Percentiles rank a stretch among this genome's conserved stretches.
phyloP scores from a whole-genome alignment of 257 asterid genomes.

The Rubia yunnanensis region DNA sequence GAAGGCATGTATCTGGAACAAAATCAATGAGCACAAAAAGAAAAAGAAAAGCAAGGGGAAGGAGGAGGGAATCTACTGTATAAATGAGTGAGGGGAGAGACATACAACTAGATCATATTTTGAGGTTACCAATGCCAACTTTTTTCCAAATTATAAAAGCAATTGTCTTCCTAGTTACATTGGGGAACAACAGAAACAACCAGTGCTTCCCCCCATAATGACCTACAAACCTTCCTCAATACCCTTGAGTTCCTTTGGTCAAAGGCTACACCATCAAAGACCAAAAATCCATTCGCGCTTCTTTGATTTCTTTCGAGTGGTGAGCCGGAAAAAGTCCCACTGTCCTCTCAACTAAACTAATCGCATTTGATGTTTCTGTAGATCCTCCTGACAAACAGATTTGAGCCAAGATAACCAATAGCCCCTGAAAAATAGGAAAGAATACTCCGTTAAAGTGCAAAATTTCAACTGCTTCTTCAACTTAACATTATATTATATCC shows the following conservation, averaged over 20 bases:
- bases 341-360: slow-evolving; percentile 19
- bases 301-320: slow-evolving; percentile 7
- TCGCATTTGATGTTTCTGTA: slow-evolving; percentile 94
- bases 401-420: slow-evolving; percentile 86
- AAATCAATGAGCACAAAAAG: neutral
- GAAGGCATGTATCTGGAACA: slow-evolving; percentile 15
- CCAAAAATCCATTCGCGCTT: slow-evolving; percentile 8
- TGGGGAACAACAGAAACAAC: slow-evolving; percentile 23
- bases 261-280: slow-evolving; percentile 6
- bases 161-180: slow-evolving; percentile 31
- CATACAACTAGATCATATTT: slow-evolving; percentile 21
- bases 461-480: neutral
- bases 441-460: neutral
- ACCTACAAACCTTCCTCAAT: slow-evolving; percentile 26
- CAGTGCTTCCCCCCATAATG: slow-evolving; percentile 21
- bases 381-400: slow-evolving; percentile 89
- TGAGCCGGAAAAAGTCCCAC: slow-evolving; percentile 2
- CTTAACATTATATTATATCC: neutral
- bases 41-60: neutral
- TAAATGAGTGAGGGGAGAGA: slow-evolving; percentile 3
- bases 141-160: slow-evolving; percentile 15
- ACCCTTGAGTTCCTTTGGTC: slow-evolving; percentile 3
- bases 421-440: slow-evolving; percentile 57
- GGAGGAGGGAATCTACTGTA: slow-evolving; percentile 5
- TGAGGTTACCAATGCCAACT: slow-evolving; percentile 15